A percentile compares a stretch with the other conserved stretches of the same genome.
phyloP scores from a whole-genome alignment of 208 protist genomes.

The Trichomonas vaginalis region DNA sequence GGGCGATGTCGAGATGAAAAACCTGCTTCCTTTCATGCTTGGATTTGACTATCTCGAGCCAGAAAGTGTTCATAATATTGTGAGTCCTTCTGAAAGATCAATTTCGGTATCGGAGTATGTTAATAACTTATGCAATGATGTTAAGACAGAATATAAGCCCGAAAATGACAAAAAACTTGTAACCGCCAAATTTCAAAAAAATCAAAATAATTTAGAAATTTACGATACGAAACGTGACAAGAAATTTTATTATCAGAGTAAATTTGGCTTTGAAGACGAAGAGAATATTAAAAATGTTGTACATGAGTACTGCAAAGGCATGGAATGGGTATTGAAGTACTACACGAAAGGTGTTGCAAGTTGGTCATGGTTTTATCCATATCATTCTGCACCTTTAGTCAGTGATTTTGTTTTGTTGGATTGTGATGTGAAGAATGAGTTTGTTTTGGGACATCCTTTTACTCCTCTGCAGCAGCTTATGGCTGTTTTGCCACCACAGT shows the following conservation, averaged over 20 bases:
- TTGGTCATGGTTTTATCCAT: constrained; percentile 92
- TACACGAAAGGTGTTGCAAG: constrained; percentile 86
- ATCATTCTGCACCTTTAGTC: constrained; percentile 89
- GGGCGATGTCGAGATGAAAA: neutral
- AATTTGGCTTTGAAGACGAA: neutral
- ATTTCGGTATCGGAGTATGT: too few relatives aligned
- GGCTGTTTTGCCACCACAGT: constrained; percentile 49
- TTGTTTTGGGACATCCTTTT: constrained; percentile 55
- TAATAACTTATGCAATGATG: neutral
- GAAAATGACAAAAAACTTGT: neutral
- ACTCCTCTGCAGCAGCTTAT: constrained; percentile 87
- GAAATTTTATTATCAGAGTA: neutral
- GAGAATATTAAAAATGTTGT: neutral
- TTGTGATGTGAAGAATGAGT: neutral
- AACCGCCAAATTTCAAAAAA: neutral
- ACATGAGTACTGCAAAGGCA: constrained; percentile 68
- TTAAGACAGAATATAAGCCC: neutral
- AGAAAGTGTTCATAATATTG: neutral
- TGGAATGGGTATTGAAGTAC: constrained; percentile 93
- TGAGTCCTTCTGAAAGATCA: neutral
- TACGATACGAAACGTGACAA: neutral
- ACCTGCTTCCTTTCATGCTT: neutral
- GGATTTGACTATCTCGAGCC: neutral
- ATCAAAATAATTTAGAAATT: neutral
- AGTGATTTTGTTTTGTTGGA: constrained; percentile 43